Percentiles rank a stretch among this genome's conserved stretches.
phyloP scores from a whole-genome alignment of 176 grass and related monocot genomes.

The Chloris gayana region DNA sequence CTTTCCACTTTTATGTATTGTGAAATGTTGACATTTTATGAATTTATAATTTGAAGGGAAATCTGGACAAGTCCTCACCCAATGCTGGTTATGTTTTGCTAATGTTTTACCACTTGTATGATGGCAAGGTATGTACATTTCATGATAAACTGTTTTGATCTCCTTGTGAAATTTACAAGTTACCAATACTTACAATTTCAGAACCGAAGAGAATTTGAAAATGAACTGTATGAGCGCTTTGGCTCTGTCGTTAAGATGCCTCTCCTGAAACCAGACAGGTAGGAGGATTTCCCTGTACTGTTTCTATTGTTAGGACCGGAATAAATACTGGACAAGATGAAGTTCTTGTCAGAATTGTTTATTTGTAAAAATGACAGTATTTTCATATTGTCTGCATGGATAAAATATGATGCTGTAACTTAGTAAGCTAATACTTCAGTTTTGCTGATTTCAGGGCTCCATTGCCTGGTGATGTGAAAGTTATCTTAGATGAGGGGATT shows the following conservation, averaged over 20 bases:
- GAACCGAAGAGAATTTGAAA: constrained; percentile 83
- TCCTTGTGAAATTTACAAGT: constrained; percentile 17
- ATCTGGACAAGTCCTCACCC: constrained; percentile 82
- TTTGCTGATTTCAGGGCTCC: constrained; percentile 61
- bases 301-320: background rate
- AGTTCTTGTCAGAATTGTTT: background rate
- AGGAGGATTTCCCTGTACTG: background rate
- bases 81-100: constrained; percentile 89
- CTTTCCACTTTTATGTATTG: constrained; percentile 13
- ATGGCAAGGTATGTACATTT: constrained; percentile 84
- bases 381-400: constrained; percentile 22
- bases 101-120: constrained; percentile 98
- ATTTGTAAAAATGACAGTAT: background rate
- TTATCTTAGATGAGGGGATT: constrained; percentile 80
- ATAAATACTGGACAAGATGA: background rate
- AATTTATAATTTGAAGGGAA: constrained; percentile 70
- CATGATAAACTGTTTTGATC: constrained; percentile 22
- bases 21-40: constrained; percentile 38
- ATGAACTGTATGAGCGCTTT: constrained; percentile 87
- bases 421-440: constrained; percentile 19
- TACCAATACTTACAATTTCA: constrained; percentile 57
- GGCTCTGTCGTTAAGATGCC: constrained; percentile 96
- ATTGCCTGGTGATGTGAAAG: constrained; percentile 71
- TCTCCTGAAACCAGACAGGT: constrained; percentile 91
- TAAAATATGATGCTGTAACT: background rate